Evolutionary conservation across 495 filamentous ascomycete genomes (phyloP).

Genomic region (Aspergillus cristatus): DNA sequence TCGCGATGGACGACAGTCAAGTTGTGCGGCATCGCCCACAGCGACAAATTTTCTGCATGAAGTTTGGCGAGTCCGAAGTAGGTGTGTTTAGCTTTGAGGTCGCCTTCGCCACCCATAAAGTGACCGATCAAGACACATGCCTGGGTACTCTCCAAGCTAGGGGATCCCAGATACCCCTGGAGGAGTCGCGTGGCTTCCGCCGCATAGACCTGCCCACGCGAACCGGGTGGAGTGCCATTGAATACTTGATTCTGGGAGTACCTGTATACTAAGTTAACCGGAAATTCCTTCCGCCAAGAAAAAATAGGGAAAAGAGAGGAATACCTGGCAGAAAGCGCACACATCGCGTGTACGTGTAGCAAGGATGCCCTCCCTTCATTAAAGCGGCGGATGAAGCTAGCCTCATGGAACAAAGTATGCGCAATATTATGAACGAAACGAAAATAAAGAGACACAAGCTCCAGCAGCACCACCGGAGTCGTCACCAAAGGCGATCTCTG

Average conservation of each 20-base stretch:
- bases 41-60: constrained; percentile 12
- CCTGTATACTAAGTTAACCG: constrained; percentile 1
- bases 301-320: background rate
- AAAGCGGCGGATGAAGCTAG: constrained; percentile 12
- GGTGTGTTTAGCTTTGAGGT: constrained; percentile 11
- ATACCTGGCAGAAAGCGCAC: constrained; percentile 16
- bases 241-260: constrained; percentile 11
- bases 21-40: background rate
- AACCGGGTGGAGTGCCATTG: constrained; percentile 4
- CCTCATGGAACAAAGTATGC: constrained; percentile 16
- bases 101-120: constrained; percentile 14
- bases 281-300: background rate
- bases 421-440: constrained; percentile 18
- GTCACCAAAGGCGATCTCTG: too few species aligned
- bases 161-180: constrained; percentile 5
- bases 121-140: constrained; percentile 11
- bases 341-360: constrained; percentile 15
- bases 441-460: constrained; percentile 17
- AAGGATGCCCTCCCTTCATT: constrained; percentile 9
- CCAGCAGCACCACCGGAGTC: constrained; percentile 2
- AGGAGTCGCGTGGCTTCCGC: constrained; percentile 6
- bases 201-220: constrained; percentile 9
- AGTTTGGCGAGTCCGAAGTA: constrained; percentile 15
- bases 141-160: constrained; percentile 15
- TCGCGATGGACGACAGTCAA: constrained; percentile 6